A percentile compares a stretch with the other conserved stretches of the same genome.
Conservation (phyloP, 768 basidiomycete genomes). For the Psilocybe subaeruginosa region DNA sequence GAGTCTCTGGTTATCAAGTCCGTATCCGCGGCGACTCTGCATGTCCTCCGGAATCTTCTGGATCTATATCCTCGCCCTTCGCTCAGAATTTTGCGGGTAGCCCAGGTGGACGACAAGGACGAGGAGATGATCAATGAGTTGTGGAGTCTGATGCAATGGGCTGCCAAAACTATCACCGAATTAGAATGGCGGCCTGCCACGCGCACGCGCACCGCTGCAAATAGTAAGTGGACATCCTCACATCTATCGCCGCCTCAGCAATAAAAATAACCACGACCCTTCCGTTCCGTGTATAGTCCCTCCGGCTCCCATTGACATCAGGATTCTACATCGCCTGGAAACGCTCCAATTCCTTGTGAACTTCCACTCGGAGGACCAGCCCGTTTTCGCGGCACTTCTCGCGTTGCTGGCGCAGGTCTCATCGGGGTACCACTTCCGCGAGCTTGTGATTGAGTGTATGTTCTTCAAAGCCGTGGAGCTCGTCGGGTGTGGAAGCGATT, state of each 20-base stretch:
- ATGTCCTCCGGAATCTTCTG: conserved; percentile 16
- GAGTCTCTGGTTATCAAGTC: conserved; percentile 17
- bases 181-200: conserved; percentile 22
- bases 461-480: conserved; percentile 23
- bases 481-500: conserved; percentile 19
- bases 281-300: conserved; percentile 7
- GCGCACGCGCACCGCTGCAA: conserved; percentile 12
- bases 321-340: conserved; percentile 12
- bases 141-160: conserved; percentile 24
- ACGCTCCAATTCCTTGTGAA: conserved; percentile 24
- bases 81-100: conserved; percentile 16
- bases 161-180: conserved; percentile 14
- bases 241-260: not conserved
- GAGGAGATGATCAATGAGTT: conserved; percentile 12
- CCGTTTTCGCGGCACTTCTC: conserved; percentile 20
- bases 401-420: conserved; percentile 17
- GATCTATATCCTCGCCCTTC: conserved; percentile 11
- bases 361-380: conserved; percentile 19
- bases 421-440: conserved; percentile 13
- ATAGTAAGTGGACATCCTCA: conserved; percentile 11
- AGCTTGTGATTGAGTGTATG: conserved; percentile 22
- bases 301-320: conserved; percentile 19
- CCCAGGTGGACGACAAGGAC: conserved; percentile 15
- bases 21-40: conserved; percentile 14
- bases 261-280: not conserved